Conservation (phyloP, 2,329 filamentous ascomycete genomes). For the Microsporum audouinii region DNA sequence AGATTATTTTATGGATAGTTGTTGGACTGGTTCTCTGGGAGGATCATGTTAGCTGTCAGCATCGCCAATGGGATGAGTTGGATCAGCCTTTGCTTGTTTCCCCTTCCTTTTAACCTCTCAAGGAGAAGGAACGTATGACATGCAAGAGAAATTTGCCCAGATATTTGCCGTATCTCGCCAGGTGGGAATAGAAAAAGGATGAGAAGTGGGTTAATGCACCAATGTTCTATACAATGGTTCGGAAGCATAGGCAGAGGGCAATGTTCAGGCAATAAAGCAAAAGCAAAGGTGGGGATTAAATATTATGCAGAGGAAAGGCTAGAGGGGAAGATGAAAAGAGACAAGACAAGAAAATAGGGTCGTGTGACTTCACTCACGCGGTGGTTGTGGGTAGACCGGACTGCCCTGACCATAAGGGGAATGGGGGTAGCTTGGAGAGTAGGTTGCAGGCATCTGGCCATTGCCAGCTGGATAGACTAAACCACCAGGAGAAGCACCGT, state of each 20-base stretch:
- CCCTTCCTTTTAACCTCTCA: not conserved
- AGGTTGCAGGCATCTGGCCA: constrained; percentile 34
- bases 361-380: constrained; percentile 32
- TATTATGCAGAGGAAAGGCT: not conserved
- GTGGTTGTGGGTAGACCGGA: constrained; percentile 39
- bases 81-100: constrained; percentile 1
- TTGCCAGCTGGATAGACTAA: constrained; percentile 40
- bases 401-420: constrained; percentile 40
- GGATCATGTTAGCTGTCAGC: constrained; percentile 21
- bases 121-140: not conserved
- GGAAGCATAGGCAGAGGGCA: not conserved
- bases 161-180: not conserved
- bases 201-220: not conserved
- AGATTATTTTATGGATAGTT: constrained; percentile 18
- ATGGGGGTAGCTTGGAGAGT: constrained; percentile 39
- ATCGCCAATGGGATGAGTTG: constrained; percentile 11
- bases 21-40: constrained; percentile 22
- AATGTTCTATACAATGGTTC: not conserved
- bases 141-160: not conserved
- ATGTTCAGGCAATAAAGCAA: constrained; percentile 10
- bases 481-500: constrained; percentile 47
- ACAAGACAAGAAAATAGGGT: constrained; percentile 12
- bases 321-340: not conserved
- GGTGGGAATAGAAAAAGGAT: not conserved
- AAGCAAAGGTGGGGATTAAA: not conserved